Evolutionary conservation across 2,329 filamentous ascomycete genomes (phyloP), one percentile per base, ranked within the genome.

Genomic region (Alternaria sp.): DNA sequence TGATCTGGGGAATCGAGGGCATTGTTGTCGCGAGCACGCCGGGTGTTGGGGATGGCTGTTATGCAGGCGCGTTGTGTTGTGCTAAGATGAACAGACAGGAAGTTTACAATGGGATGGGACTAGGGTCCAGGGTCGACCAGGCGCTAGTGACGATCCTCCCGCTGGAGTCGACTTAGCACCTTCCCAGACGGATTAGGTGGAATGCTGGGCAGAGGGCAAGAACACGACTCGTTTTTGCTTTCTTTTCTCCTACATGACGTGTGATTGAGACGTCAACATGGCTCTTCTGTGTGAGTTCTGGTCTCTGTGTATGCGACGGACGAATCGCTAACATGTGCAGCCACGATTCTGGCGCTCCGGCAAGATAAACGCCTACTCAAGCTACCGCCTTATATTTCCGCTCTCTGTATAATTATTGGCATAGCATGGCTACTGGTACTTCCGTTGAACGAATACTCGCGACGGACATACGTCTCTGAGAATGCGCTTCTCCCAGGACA

Each of bases 401-500:
- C 92, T 51, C 81, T 96, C 39, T 96, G 91, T 79, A 88, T 98
- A 69, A 71, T 94, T 48, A 85, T 97, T 70, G 95, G 95, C 52
- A 86, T 97, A 55, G 86, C 87, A 68, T 99, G 94, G 92, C 87
- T 99, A 13, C 86, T 97, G 23, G 84, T 98, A 31, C 86, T 99
- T 1, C 95, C 95, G 3, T 84, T 98, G 52, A 86, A 98, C 78
- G 86, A 93, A 66, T 97, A 98, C 81, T 97, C 93, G 50, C 88
- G 95, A 65, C 85, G 86, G 60, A 99, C 94, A 1, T 99, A 99
- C 78, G 95, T 99, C 57, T 98, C 94, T 41, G 95, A 99, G 78
- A 99, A 99, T 77, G 95, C 95, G 10, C 87, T 99, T 33, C 83
- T 99, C 13, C 95, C 95, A 0, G 95, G 93, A 2, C 95, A 99